These are phyloP conservation scores for Suhomyces pyralidae DNA, from an alignment of 805 yeast genomes.

Conservation along the genomic window DNA sequence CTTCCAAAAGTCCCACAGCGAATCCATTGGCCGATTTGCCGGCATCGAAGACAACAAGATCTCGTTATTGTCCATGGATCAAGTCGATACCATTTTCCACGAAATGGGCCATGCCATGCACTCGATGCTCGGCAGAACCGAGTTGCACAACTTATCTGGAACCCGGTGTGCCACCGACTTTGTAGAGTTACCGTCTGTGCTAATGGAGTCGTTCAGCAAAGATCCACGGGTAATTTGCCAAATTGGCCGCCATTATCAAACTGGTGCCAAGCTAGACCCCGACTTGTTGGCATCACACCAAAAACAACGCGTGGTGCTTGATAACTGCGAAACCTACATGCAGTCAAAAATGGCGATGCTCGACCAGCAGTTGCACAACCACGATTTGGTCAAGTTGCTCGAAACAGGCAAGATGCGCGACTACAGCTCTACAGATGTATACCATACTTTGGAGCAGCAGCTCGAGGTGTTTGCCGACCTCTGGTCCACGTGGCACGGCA, in stretches of 20 bases:
- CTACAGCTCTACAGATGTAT: constrained; percentile 59
- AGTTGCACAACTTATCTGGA: constrained; percentile 87
- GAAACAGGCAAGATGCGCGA: constrained; percentile 7
- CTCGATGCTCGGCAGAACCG: constrained; percentile 91
- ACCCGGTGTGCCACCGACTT: constrained; percentile 95
- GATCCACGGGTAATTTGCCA: constrained; percentile 71
- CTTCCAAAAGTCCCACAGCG: constrained; percentile 44
- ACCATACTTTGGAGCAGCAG: constrained; percentile 61
- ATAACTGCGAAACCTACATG: constrained; percentile 72
- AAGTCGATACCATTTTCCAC: constrained; percentile 92
- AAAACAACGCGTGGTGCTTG: constrained; percentile 49
- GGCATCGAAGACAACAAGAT: constrained; percentile 27
- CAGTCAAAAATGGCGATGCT: constrained; percentile 88
- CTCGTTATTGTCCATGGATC: constrained; percentile 65
- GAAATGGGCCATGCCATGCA: constrained; percentile 99
- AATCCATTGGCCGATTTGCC: constrained; percentile 28
- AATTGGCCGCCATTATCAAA: constrained; percentile 69
- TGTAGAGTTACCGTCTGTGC: constrained; percentile 93
- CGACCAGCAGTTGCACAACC: constrained; percentile 73
- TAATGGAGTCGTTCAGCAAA: constrained; percentile 90
- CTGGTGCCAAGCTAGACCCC: constrained; percentile 58
- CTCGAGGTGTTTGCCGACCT: constrained; percentile 64
- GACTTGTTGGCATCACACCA: constrained; percentile 51
- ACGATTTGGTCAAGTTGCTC: constrained; percentile 9
- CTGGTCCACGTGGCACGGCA: constrained; percentile 86